phyloP scores from a whole-genome alignment of 139 green algal species.

The Coelastrella sp. region DNA sequence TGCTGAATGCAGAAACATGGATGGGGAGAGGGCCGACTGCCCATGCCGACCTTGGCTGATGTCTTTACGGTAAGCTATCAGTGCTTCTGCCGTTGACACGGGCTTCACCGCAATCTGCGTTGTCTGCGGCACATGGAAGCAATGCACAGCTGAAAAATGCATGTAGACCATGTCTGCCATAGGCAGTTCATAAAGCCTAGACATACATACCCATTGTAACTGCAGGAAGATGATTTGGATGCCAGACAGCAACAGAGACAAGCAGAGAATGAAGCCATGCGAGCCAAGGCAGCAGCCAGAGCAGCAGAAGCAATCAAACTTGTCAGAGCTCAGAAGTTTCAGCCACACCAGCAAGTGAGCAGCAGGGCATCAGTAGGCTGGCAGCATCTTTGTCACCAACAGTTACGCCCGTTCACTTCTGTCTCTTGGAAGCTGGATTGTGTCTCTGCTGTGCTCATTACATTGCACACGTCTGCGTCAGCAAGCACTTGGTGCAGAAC shows the following conservation, averaged over 20 bases:
- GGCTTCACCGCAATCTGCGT: too few relatives aligned
- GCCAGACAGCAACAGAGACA: neutral
- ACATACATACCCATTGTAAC: neutral
- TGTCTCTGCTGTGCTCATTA: too few relatives aligned
- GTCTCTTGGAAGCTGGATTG: too few relatives aligned
- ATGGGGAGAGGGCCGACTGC: conserved; percentile 26
- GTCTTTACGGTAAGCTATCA: neutral
- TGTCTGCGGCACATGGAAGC: neutral
- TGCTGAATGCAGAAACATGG: conserved; percentile 18
- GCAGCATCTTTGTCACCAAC: too few relatives aligned
- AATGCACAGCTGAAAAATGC: neutral
- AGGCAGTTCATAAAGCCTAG: neutral
- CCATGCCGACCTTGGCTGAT: conserved; percentile 13
- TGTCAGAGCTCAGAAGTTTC: conserved; percentile 1
- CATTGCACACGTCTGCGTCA: too few relatives aligned
- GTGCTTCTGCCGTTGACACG: too few relatives aligned
- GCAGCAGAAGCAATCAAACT: conserved; percentile 19
- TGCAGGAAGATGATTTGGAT: neutral
- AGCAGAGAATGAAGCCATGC: neutral
- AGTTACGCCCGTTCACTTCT: too few relatives aligned
- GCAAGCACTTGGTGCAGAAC: too few relatives aligned
- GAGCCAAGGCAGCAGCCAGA: neutral
- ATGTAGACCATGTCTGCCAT: neutral
- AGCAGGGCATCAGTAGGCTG: too few relatives aligned
- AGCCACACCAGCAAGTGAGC: conserved; percentile 8